Conservation (phyloP, 352 stramenopile species). For the Pythium brachiatum region DNA sequence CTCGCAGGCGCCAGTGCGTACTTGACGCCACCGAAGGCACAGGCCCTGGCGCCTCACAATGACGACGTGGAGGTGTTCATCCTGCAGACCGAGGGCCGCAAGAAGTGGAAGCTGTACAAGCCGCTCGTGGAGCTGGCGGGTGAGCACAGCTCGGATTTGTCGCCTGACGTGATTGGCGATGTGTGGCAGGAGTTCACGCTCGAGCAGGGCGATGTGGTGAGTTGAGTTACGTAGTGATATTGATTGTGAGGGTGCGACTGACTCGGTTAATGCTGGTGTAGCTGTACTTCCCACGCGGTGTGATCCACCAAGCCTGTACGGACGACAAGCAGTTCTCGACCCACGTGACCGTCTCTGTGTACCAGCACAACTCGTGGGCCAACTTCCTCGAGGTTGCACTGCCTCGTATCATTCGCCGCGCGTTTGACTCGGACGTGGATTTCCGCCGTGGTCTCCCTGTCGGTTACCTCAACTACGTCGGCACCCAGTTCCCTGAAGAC, state of each 20-base stretch:
- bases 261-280: slow-evolving; percentile 10
- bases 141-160: slow-evolving; percentile 78
- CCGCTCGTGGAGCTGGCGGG: slow-evolving; percentile 68
- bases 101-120: slow-evolving; percentile 88
- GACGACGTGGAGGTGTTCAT: slow-evolving; percentile 89
- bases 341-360: slow-evolving; percentile 86
- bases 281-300: slow-evolving; percentile 83
- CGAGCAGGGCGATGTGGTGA: slow-evolving; percentile 73
- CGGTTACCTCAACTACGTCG: slow-evolving; percentile 73
- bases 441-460: slow-evolving; percentile 74
- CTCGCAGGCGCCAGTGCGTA: slow-evolving; percentile 79
- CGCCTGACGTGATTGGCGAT: slow-evolving; percentile 58
- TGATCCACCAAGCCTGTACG: slow-evolving; percentile 79
- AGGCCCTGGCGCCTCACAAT: slow-evolving; percentile 84
- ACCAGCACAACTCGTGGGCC: slow-evolving; percentile 86
- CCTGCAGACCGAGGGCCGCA: slow-evolving; percentile 79
- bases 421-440: slow-evolving; percentile 71
- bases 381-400: slow-evolving; percentile 85
- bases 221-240: not conserved
- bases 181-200: slow-evolving; percentile 82
- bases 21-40: slow-evolving; percentile 67
- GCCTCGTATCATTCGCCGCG: slow-evolving; percentile 68
- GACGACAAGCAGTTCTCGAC: slow-evolving; percentile 78
- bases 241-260: not conserved
- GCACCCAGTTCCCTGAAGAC: slow-evolving; percentile 55